These are phyloP conservation scores for Usnea hakonensis DNA, from an alignment of 495 filamentous ascomycete genomes.

Conservation along the genomic window DNA sequence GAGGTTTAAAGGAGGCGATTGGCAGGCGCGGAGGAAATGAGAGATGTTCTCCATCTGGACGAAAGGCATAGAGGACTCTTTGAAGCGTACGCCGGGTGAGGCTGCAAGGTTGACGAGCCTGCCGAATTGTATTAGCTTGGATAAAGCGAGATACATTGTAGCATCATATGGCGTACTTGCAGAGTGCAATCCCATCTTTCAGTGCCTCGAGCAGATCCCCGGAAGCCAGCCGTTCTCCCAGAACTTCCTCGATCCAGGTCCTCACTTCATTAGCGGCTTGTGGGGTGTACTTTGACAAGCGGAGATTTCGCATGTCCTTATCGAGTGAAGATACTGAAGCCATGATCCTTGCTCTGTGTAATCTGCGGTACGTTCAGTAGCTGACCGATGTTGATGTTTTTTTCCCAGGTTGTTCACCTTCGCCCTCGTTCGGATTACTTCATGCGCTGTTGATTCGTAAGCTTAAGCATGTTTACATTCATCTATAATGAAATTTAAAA, in stretches of 20 bases:
- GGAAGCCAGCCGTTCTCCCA: constrained; percentile 62
- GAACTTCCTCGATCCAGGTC: constrained; percentile 76
- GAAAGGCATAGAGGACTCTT: constrained; percentile 87
- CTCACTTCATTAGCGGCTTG: constrained; percentile 80
- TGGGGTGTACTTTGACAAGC: constrained; percentile 89
- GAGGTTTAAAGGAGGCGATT: constrained; percentile 73
- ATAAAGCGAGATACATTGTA: neutral
- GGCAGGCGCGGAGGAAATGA: constrained; percentile 84
- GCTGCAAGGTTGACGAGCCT: constrained; percentile 81
- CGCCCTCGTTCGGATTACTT: too few relatives aligned
- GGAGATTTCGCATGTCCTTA: constrained; percentile 88
- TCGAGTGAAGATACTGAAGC: constrained; percentile 92
- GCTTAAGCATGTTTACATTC: neutral
- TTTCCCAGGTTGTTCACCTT: neutral
- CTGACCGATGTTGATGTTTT: neutral
- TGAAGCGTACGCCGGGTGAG: constrained; percentile 66
- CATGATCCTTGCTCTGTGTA: constrained; percentile 44
- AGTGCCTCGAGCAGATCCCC: constrained; percentile 76
- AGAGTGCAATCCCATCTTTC: constrained; percentile 84
- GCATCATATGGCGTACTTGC: constrained; percentile 57
- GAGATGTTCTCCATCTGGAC: constrained; percentile 99
- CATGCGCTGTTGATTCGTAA: neutral
- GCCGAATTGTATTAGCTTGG: constrained; percentile 3
- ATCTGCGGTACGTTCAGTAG: neutral
- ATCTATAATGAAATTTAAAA: neutral